Percentiles rank a stretch among this genome's conserved stretches.
phyloP scores from a whole-genome alignment of 495 filamentous ascomycete genomes.

The Tuber indicum region DNA sequence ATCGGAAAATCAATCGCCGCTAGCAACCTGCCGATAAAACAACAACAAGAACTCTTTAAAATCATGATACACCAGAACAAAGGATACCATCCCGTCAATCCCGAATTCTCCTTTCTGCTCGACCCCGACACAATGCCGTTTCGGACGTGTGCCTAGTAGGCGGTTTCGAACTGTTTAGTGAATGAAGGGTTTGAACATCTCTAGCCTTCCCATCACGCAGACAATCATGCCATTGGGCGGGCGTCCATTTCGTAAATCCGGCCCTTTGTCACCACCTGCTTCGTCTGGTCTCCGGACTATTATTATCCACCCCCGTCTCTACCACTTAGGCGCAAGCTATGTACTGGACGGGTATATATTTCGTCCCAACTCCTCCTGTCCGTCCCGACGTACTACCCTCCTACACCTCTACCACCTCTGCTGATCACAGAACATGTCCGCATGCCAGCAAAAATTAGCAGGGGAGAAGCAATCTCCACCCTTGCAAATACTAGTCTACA shows the following conservation, averaged over 20 bases:
- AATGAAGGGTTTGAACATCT: background rate
- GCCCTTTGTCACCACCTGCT: background rate
- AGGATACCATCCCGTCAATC: background rate
- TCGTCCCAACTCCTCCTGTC: background rate
- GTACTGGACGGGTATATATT: background rate
- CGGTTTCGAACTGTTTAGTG: too few relatives aligned
- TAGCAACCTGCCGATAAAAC: background rate
- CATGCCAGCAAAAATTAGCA: background rate
- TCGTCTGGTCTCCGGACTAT: background rate
- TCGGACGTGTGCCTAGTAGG: too few relatives aligned
- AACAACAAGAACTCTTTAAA: background rate
- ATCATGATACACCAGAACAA: background rate
- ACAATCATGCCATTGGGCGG: background rate
- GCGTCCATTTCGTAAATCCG: background rate
- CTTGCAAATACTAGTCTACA: conserved; percentile 1
- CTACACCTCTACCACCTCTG: background rate
- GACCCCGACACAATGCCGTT: background rate
- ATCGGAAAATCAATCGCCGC: background rate
- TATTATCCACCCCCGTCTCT: background rate
- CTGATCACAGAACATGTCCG: background rate
- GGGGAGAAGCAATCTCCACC: background rate
- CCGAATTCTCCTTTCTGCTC: background rate
- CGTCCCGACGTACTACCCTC: background rate
- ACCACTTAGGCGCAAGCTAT: background rate
- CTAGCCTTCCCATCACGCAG: background rate